phyloP scores from a whole-genome alignment of 75 land plant species.

The Adiantum capillusveneris region DNA sequence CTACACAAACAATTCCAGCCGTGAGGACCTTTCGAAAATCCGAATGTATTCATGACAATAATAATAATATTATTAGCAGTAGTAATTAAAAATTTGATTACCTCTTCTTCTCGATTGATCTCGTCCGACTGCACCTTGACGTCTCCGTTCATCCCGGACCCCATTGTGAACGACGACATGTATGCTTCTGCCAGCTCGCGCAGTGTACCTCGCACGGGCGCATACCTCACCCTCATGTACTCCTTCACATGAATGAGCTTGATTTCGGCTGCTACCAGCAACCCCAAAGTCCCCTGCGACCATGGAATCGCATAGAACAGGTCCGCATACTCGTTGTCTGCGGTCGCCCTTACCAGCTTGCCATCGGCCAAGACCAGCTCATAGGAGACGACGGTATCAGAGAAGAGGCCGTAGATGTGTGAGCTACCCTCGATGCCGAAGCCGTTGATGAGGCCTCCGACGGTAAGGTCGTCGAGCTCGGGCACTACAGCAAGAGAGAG shows the following conservation, averaged over 20 bases:
- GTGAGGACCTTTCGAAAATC: no score
- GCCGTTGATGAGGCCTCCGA: conserved; percentile 89
- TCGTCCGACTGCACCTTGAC: no score
- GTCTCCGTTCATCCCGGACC: conserved; percentile 27
- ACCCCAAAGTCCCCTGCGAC: conserved; percentile 94
- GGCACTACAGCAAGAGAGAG: conserved; percentile 90
- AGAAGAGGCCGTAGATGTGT: conserved; percentile 78
- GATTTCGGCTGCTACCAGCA: conserved; percentile 89
- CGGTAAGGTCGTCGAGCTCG: conserved; percentile 84
- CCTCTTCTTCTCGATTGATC: no score
- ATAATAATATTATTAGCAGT: no score
- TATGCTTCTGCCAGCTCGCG: conserved; percentile 83
- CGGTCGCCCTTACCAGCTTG: conserved; percentile 66
- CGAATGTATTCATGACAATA: no score
- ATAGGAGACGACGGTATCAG: conserved; percentile 85
- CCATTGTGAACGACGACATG: conserved; percentile 71
- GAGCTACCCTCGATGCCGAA: conserved; percentile 95
- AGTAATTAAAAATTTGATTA: no score
- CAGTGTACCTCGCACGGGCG: conserved; percentile 56
- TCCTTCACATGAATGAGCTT: conserved; percentile 82
- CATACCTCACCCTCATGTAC: conserved; percentile 83
- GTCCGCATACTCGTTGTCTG: conserved; percentile 80
- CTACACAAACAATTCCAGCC: no score
- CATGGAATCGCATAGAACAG: conserved; percentile 91
- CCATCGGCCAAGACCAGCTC: conserved; percentile 85